Conservation (phyloP, 768 basidiomycete genomes). For the Pleurotus cornucopiae region DNA sequence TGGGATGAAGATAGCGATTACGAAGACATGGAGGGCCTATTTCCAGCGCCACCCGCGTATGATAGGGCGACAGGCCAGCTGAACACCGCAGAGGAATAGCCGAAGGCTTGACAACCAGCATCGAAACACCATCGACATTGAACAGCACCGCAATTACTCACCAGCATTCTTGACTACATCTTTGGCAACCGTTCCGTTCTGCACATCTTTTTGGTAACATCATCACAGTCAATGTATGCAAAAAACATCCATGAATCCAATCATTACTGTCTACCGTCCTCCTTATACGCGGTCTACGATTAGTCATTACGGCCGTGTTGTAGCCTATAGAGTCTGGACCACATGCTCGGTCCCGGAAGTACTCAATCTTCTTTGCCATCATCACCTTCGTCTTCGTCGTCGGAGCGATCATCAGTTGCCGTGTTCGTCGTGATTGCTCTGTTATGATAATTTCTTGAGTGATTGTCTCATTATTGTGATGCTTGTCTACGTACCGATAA, state of each 20-base stretch:
- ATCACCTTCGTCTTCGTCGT: slow-evolving; percentile 69
- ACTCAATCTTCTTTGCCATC: slow-evolving; percentile 23
- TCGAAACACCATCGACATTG: not conserved
- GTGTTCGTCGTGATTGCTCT: slow-evolving; percentile 50
- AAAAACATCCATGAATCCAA: too few species aligned
- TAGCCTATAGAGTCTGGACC: not conserved
- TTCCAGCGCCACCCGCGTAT: slow-evolving; percentile 5
- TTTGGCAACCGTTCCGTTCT: too few species aligned
- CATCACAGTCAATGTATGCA: too few species aligned
- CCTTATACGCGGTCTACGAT: not conserved
- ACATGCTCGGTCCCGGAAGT: not conserved
- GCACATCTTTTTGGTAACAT: too few species aligned
- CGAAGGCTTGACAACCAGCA: not conserved
- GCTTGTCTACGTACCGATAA: slow-evolving; percentile 48
- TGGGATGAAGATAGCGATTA: slow-evolving; percentile 57
- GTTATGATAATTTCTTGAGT: not conserved
- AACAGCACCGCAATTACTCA: too few species aligned
- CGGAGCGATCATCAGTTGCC: slow-evolving; percentile 74
- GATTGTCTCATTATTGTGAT: not conserved
- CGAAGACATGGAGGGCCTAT: slow-evolving; percentile 35
- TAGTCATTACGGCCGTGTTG: not conserved
- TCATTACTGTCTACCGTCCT: too few species aligned
- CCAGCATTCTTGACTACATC: too few species aligned
- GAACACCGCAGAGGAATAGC: not conserved
- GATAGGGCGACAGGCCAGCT: slow-evolving; percentile 6